phyloP scores from a whole-genome alignment of 2,329 filamentous ascomycete species.

The Cadophora luteo-olivacea region DNA sequence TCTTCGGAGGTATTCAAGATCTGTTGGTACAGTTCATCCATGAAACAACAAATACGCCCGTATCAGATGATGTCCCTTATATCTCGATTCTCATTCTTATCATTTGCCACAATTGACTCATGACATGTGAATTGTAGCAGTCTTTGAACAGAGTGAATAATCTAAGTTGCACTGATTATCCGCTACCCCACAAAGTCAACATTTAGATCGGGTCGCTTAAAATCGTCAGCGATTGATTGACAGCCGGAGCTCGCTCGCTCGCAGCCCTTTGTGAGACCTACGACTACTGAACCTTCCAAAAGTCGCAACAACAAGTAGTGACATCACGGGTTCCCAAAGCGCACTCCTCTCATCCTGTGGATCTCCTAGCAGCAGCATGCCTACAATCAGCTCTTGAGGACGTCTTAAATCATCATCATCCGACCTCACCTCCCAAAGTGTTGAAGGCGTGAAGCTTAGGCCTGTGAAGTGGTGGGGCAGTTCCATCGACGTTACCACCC shows the following conservation, averaged over 20 bases:
- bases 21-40: background rate
- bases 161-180: background rate
- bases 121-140: background rate
- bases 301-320: conserved; percentile 6
- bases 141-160: background rate
- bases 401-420: conserved; percentile 9
- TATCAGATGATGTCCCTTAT: background rate
- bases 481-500: conserved; percentile 11
- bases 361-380: conserved; percentile 11
- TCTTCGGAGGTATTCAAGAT: conserved; percentile 10
- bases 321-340: background rate
- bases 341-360: background rate
- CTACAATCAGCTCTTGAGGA: conserved; percentile 18
- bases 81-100: background rate
- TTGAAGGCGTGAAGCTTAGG: conserved; percentile 20
- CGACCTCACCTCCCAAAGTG: conserved; percentile 15
- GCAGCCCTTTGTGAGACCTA: conserved; percentile 24
- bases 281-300: conserved; percentile 15
- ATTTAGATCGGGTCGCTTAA: conserved; percentile 11
- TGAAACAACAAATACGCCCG: conserved; percentile 2
- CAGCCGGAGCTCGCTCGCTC: conserved; percentile 18
- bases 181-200: conserved; percentile 23
- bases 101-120: background rate
- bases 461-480: conserved; percentile 31
- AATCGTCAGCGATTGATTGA: conserved; percentile 11